Base-by-base conservation (phyloP, 345 rosid genomes). In the Carallia brachiata region DNA sequence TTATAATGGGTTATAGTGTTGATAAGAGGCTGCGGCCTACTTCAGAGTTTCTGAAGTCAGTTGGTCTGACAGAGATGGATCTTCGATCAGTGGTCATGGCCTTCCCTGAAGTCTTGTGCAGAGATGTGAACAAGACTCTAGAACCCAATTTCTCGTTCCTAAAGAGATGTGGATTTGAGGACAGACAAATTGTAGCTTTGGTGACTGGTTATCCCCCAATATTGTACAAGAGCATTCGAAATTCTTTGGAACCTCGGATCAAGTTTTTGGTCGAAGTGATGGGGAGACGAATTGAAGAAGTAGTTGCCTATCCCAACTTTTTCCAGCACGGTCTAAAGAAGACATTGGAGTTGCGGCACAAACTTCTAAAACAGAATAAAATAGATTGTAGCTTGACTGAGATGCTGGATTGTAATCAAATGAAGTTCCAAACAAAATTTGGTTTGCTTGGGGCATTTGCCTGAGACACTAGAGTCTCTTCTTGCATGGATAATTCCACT, bases 261-360 rank as follows among this genome's bases (percentile, higher is more conserved):
- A 86, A 74, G 68, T 90, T 85, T 78, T 81, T 90, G 81, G 88
- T 80, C n/a, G 79, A 88, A 62, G 90, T 88, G 66, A 88, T 90
- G 91, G 87, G 90, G 60, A 87, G 89, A 62, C 75, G 50, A 66
- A 70, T 88, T 36, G 90, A 81, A 68, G 96, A 90, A 81, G 86
- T 72, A 67, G 90, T 78, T 67, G 54, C 73, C 59, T 86, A 80
- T 75, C 93, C 96, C 57, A 78, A 82, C 73, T 88, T 83, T 72
- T 90, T 90, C 70, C 85, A 87, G 58, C 85, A 83, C 76, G 88
- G 96, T 67, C 78, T 88, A 70, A 90, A 83, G 86, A 90, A 85
- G 84, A 84, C 79, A 58, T 48, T 88, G 4, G 93, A 88, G 72
- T 80, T 66, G 6, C 81, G 96, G 79, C 80, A 78, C 77, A 87